A percentile compares a stretch with the other conserved stretches of the same genome.
Conservation (phyloP, 257 asterid species). For the Paulownia fortunei region DNA sequence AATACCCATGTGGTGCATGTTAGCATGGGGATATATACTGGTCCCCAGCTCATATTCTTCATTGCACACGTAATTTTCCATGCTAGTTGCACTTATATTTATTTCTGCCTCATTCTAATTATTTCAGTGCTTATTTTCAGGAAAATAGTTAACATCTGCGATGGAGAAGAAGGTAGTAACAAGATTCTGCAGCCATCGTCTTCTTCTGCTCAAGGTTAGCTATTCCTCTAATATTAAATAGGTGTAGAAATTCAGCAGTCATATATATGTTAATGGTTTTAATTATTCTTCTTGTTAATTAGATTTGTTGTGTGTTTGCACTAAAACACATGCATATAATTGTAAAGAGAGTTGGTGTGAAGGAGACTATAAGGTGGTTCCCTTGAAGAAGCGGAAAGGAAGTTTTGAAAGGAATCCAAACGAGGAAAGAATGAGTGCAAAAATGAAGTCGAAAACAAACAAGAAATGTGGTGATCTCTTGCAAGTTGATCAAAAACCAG, state of each 20-base stretch:
- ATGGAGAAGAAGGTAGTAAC: slow-evolving; percentile 28
- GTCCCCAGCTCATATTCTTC: slow-evolving; percentile 64
- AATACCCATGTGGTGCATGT: slow-evolving; percentile 72
- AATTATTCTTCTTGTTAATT: too few relatives aligned
- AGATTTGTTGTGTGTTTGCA: slow-evolving; percentile 3
- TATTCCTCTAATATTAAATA: background rate
- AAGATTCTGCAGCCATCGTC: slow-evolving; percentile 34
- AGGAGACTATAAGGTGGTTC: slow-evolving; percentile 48
- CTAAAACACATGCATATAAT: background rate
- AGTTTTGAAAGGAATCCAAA: slow-evolving; percentile 27
- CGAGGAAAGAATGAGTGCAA: slow-evolving; percentile 26
- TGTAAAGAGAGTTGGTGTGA: too few relatives aligned
- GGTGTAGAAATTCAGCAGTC: too few relatives aligned
- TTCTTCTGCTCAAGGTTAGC: slow-evolving; percentile 41
- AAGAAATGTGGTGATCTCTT: slow-evolving; percentile 63
- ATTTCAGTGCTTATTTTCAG: slow-evolving; percentile 45
- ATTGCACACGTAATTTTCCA: too few relatives aligned
- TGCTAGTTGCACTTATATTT: too few relatives aligned
- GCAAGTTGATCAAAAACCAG: slow-evolving; percentile 19
- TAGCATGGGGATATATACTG: slow-evolving; percentile 49
- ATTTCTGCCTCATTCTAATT: too few relatives aligned
- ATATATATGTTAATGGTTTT: too few relatives aligned
- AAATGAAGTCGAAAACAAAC: slow-evolving; percentile 68
- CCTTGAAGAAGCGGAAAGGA: slow-evolving; percentile 64
- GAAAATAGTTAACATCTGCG: slow-evolving; percentile 41